These are phyloP conservation scores for Rhododendron griersonianum DNA, from an alignment of 148 eudicot species.

Conservation along the genomic window DNA sequence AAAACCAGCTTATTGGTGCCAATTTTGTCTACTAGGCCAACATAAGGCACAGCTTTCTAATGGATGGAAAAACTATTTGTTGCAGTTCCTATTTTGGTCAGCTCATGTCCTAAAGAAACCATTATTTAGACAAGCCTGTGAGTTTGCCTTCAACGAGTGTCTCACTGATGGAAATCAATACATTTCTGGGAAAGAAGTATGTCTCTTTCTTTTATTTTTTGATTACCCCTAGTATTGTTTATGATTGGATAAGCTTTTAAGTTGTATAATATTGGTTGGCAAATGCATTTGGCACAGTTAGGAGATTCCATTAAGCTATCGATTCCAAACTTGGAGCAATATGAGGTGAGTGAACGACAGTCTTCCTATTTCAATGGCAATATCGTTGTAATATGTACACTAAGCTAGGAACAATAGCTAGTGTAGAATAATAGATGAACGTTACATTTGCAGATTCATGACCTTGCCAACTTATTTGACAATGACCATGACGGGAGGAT, in stretches of 20 bases:
- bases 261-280: neutral
- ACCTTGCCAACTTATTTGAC: slow-evolving; percentile 49
- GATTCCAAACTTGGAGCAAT: slow-evolving; percentile 34
- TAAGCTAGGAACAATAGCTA: neutral
- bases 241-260: neutral
- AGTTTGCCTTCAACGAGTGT: slow-evolving; percentile 39
- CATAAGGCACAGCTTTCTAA: neutral
- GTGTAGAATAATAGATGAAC: neutral
- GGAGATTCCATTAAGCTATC: slow-evolving; percentile 28
- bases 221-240: neutral
- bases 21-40: neutral
- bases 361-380: neutral
- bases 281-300: slow-evolving; percentile 28
- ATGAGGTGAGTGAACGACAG: slow-evolving; percentile 36
- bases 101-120: slow-evolving; percentile 57
- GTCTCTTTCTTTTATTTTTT: slow-evolving; percentile 3
- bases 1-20: neutral
- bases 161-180: slow-evolving; percentile 17
- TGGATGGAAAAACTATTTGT: neutral
- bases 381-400: neutral
- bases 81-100: slow-evolving; percentile 57
- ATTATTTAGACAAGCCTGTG: slow-evolving; percentile 48
- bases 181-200: slow-evolving; percentile 49
- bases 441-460: slow-evolving; percentile 37
- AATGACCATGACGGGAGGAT: slow-evolving; percentile 43